phyloP scores from a whole-genome alignment of 441 rosid genomes.

The Mallotus repandus region DNA sequence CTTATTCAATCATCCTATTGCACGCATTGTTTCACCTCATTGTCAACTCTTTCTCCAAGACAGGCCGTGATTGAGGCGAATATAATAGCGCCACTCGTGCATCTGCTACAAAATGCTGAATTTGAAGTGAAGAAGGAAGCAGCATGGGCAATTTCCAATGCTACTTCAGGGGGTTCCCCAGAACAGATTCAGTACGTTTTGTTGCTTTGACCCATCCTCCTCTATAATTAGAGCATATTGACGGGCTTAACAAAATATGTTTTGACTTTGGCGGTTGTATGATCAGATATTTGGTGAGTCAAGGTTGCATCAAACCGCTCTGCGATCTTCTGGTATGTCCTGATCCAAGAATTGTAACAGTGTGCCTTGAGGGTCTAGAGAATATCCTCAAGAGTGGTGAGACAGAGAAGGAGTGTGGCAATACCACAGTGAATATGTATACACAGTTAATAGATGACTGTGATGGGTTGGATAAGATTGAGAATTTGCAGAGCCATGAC shows the following conservation, averaged over 20 bases:
- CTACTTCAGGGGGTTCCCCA: conserved; percentile 65
- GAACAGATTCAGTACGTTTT: conserved; percentile 58
- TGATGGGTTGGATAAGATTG: conserved; percentile 73
- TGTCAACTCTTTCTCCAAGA: background rate
- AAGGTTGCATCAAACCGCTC: conserved; percentile 77
- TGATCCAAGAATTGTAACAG: conserved; percentile 76
- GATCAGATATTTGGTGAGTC: conserved; percentile 43
- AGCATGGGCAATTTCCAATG: conserved; percentile 71
- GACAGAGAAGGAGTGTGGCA: conserved; percentile 38
- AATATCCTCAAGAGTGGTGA: conserved; percentile 85
- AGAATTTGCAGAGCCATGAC: conserved; percentile 50
- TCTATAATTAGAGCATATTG: background rate
- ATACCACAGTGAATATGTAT: conserved; percentile 48
- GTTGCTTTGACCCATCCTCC: background rate
- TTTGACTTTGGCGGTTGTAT: too few species aligned
- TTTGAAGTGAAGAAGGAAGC: conserved; percentile 73
- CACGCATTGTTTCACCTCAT: too few species aligned
- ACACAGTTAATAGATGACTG: conserved; percentile 75
- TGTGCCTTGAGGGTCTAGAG: conserved; percentile 80
- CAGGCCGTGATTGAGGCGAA: conserved; percentile 48
- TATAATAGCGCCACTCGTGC: conserved; percentile 49
- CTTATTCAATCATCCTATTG: too few species aligned
- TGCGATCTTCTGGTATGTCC: conserved; percentile 81
- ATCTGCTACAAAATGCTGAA: conserved; percentile 67
- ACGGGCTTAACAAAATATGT: background rate